Conservation (phyloP, 2,329 filamentous ascomycete species). For the Diaporthe citriasiana region DNA sequence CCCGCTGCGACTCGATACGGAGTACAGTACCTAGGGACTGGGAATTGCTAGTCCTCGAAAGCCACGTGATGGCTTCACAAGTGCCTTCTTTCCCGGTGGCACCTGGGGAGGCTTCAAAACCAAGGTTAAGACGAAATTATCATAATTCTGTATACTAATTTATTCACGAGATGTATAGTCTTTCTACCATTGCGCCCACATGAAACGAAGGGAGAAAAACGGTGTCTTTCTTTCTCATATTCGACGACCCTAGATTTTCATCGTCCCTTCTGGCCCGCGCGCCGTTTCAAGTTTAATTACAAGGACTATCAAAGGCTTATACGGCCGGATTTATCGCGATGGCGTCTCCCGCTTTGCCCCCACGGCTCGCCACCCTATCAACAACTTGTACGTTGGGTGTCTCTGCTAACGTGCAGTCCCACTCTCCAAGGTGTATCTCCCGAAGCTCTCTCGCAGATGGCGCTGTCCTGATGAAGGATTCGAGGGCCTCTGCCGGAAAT, state of each 20-base stretch:
- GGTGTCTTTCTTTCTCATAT: background rate
- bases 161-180: background rate
- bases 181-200: background rate
- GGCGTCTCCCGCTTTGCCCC: background rate
- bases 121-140: background rate
- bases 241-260: background rate
- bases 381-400: background rate
- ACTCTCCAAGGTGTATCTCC: background rate
- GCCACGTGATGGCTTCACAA: background rate
- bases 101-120: background rate
- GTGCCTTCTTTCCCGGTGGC: background rate
- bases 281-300: background rate
- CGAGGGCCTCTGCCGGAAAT: conserved; percentile 49
- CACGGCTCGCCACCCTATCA: background rate
- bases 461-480: conserved; percentile 49
- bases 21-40: too few relatives aligned
- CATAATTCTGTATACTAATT: background rate
- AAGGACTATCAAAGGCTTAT: background rate
- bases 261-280: background rate
- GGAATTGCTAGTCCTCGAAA: background rate
- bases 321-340: background rate
- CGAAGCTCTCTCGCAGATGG: conserved; percentile 16
- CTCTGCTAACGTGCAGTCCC: background rate
- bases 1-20: background rate
- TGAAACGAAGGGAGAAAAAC: background rate